Evolutionary conservation across 208 protist species (phyloP), one percentile per base, ranked within the genome.

Genomic region (Naegleria lovaniensis): DNA sequence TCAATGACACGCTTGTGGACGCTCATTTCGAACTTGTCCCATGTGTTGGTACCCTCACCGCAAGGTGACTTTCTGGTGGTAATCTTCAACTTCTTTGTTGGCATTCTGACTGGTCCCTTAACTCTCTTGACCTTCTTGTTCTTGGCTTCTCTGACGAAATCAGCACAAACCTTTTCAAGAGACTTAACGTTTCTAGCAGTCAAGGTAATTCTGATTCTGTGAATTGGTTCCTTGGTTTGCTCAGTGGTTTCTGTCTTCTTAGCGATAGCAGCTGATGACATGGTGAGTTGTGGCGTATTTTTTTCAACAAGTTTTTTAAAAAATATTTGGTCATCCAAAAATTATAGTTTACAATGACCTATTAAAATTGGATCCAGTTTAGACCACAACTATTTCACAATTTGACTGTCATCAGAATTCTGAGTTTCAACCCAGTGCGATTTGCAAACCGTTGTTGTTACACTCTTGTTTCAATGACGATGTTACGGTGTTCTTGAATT

Each of bases 1-100:
- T 99, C 98, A 92, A 99, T 98, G 88, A 99, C 93, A 94, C 99
- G 98, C 97, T 99, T 99, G 98, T 99, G 98, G 95, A 99, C 98
- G 94, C 98, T 97, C 98, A 99, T 98, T 96, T 99, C 97, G 92
- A 97, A 99, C 76, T 96, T 96, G 94, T 99, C 98, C 98, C 98
- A 99, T 83, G 99, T 99, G 95, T 99, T 99, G 92, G 98, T 99
- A 97, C 99, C 99, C 95, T 99, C 98, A 98, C 99, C 99, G 97
- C 98, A 99, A 92, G 99, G 98, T 86, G 98, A 98, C 95, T 99
- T 99, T 93, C 98, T 96, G 91, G 98, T 99, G 79, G 98, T 99
- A 92, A 99, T 97, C 92, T 95, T 96, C 92, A 99, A 97, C 85
- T 95, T 95, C 94, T 99, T 98, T 92, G 98, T 99, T 89, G 99